phyloP scores from a whole-genome alignment of 2,329 filamentous ascomycete species.

The Penicillium sp. region DNA sequence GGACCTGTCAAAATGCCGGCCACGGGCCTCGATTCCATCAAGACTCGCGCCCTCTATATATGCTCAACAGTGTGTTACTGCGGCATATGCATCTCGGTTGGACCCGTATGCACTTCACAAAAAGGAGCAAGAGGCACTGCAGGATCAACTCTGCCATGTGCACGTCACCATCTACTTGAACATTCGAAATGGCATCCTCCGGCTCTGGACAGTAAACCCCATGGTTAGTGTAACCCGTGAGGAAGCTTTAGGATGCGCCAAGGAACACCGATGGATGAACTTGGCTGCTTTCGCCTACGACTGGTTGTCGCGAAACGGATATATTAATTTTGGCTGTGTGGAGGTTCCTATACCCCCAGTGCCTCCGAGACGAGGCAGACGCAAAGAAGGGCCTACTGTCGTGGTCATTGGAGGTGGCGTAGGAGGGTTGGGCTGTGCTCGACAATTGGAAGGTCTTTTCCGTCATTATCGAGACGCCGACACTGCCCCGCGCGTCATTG shows the following conservation, averaged over 20 bases:
- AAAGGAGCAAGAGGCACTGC: constrained; percentile 79
- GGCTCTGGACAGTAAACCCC: constrained; percentile 87
- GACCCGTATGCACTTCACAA: constrained; percentile 87
- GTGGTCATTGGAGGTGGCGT: constrained; percentile 93
- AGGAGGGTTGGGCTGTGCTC: constrained; percentile 86
- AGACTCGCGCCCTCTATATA: constrained; percentile 75
- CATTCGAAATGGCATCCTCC: constrained; percentile 89
- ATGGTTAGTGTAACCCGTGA: constrained; percentile 78
- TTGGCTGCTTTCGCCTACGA: constrained; percentile 86
- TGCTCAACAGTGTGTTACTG: constrained; percentile 86
- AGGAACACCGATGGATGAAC: constrained; percentile 85
- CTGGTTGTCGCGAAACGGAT: constrained; percentile 88
- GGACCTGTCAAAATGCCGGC: constrained; percentile 60
- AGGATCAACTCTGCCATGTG: constrained; percentile 78
- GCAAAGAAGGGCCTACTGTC: constrained; percentile 69
- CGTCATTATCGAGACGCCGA: constrained; percentile 75
- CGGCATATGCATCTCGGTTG: constrained; percentile 85
- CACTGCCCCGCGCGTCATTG: constrained; percentile 69
- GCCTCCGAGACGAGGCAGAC: constrained; percentile 45
- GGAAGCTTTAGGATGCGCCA: constrained; percentile 88
- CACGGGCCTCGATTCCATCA: constrained; percentile 82
- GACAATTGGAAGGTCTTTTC: constrained; percentile 87
- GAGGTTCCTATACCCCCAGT: constrained; percentile 61
- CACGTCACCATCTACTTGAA: constrained; percentile 97
- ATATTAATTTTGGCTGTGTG: constrained; percentile 95